Percentiles rank a stretch among this genome's conserved stretches.
Evolutionary conservation across 2,329 filamentous ascomycete genomes (phyloP).

Genomic region (Fusarium camptoceras): DNA sequence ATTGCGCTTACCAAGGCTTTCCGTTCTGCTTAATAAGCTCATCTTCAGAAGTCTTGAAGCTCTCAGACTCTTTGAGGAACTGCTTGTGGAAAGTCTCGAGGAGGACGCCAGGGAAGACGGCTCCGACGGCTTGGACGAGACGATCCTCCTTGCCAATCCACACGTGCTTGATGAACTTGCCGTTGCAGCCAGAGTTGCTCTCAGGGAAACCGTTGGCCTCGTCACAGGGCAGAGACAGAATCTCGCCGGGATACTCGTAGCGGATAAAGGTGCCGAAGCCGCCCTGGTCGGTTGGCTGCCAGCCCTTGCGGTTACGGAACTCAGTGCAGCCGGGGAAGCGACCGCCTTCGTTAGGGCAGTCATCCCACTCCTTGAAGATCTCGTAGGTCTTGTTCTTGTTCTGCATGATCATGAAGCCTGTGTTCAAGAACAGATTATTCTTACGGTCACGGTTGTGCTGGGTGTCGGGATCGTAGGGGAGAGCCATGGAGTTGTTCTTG

Average conservation of each 20-base stretch:
- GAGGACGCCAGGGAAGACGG: constrained; percentile 53
- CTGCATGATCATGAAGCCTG: constrained; percentile 66
- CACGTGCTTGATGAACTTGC: constrained; percentile 57
- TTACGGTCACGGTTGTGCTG: constrained; percentile 55
- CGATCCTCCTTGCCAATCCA: constrained; percentile 57
- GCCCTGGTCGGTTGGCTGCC: constrained; percentile 57
- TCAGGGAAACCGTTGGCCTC: constrained; percentile 60
- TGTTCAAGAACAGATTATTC: constrained; percentile 60
- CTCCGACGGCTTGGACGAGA: constrained; percentile 55
- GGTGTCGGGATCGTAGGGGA: constrained; percentile 55
- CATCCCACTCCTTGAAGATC: constrained; percentile 62
- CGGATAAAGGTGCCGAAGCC: constrained; percentile 58
- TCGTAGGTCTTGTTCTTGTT: constrained; percentile 60
- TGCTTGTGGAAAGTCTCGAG: constrained; percentile 53
- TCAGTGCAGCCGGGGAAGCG: constrained; percentile 54
- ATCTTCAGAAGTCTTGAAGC: constrained; percentile 27
- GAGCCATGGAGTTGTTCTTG: constrained; percentile 55
- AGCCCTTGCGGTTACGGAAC: constrained; percentile 52
- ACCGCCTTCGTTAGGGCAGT: constrained; percentile 55
- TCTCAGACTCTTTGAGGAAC: constrained; percentile 46
- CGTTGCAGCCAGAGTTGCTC: constrained; percentile 53
- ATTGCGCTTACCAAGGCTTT: constrained; percentile 8
- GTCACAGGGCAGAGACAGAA: constrained; percentile 54
- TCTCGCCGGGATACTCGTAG: constrained; percentile 56
- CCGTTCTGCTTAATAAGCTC: constrained; percentile 21